These are phyloP conservation scores for Monosporozyma aquatica DNA, from an alignment of 805 yeast species.

Conservation along the genomic window DNA sequence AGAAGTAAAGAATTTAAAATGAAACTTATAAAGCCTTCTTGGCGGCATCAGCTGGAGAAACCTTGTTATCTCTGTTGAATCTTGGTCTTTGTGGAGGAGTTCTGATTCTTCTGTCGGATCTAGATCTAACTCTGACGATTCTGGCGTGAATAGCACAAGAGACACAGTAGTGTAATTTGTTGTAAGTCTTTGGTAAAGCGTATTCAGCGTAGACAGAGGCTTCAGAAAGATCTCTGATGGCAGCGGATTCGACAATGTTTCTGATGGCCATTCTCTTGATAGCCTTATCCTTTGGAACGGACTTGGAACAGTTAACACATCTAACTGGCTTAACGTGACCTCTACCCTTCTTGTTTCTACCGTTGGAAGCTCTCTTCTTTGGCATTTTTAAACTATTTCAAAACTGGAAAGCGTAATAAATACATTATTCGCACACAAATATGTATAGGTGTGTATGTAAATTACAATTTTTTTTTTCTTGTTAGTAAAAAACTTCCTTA, in stretches of 20 bases:
- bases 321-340: conserved; percentile 99
- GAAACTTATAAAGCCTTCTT: conserved; percentile 63
- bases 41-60: conserved; percentile 96
- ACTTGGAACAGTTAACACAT: conserved; percentile 99
- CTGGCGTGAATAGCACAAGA: conserved; percentile 99
- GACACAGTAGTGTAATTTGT: conserved; percentile 99
- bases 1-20: background rate
- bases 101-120: conserved; percentile 97
- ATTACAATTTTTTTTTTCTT: no score
- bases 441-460: no score
- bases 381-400: conserved; percentile 68
- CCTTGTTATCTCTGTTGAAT: conserved; percentile 93
- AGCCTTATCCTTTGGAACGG: conserved; percentile 99
- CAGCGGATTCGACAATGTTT: conserved; percentile 99
- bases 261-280: conserved; percentile 99
- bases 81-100: conserved; percentile 99
- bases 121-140: conserved; percentile 99
- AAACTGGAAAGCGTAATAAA: no score
- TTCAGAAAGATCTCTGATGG: conserved; percentile 99
- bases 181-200: conserved; percentile 98
- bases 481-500: no score
- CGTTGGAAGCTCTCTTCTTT: conserved; percentile 99
- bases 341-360: conserved; percentile 99
- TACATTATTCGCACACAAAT: no score
- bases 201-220: conserved; percentile 99